Evolutionary conservation across 345 rosid genomes (phyloP).

Genomic region (Linum trigynum): DNA sequence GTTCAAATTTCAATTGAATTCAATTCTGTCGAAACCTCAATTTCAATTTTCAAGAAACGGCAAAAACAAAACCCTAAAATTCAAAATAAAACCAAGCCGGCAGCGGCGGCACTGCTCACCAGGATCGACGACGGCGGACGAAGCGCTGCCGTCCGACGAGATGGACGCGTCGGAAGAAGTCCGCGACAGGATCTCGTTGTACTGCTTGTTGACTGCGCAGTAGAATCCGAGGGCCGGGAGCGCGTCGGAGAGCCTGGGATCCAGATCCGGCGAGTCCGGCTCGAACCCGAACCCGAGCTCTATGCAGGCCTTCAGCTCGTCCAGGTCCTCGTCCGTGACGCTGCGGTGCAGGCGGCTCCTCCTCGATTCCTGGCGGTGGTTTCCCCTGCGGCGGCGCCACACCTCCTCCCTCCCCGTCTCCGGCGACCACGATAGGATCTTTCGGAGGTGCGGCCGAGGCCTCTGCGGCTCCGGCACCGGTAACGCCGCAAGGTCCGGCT

Average conservation of each 20-base stretch:
- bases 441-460: slow-evolving; percentile 26
- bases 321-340: slow-evolving; percentile 69
- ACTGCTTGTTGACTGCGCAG: slow-evolving; percentile 67
- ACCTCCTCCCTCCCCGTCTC: slow-evolving; percentile 64
- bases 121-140: slow-evolving; percentile 43
- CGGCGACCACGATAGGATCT: slow-evolving; percentile 76
- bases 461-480: not conserved
- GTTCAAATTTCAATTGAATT: too few relatives aligned
- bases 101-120: slow-evolving; percentile 23
- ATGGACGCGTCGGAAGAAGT: slow-evolving; percentile 55
- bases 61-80: too few relatives aligned
- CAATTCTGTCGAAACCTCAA: not conserved
- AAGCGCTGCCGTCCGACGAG: slow-evolving; percentile 34
- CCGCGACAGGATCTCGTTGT: slow-evolving; percentile 38
- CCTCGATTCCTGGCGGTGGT: not conserved
- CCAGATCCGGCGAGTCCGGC: slow-evolving; percentile 49
- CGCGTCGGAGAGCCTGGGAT: slow-evolving; percentile 54
- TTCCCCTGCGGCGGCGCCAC: slow-evolving; percentile 51
- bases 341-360: slow-evolving; percentile 26
- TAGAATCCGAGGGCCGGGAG: slow-evolving; percentile 70
- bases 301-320: slow-evolving; percentile 73
- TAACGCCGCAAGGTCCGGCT: slow-evolving; percentile 1
- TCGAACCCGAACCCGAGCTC: slow-evolving; percentile 81
- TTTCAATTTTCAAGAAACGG: not conserved
- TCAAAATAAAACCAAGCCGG: not conserved